A percentile compares a stretch with the other conserved stretches of the same genome.
These are phyloP conservation scores for Mangifera indica DNA, from an alignment of 345 rosid species.

Conservation along the genomic window DNA sequence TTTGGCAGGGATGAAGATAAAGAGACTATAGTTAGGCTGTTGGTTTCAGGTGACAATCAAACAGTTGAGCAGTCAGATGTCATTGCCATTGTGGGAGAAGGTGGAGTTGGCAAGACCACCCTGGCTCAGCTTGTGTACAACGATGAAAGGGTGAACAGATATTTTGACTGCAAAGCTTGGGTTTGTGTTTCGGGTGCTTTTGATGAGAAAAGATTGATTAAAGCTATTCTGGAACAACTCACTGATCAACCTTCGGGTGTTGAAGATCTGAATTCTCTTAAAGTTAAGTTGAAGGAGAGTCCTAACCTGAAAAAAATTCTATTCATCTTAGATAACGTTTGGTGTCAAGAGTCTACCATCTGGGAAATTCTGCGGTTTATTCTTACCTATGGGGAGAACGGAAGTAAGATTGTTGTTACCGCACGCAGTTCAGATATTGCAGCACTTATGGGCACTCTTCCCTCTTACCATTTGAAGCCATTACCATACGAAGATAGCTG, in stretches of 20 bases:
- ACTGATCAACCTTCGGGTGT: background rate
- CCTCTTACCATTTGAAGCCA: background rate
- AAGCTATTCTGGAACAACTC: background rate
- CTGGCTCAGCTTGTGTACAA: constrained; percentile 29
- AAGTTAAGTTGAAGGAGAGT: background rate
- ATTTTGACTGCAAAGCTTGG: constrained; percentile 30
- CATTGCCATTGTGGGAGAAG: constrained; percentile 30
- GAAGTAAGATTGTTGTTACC: constrained; percentile 30
- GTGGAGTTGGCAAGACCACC: constrained; percentile 40
- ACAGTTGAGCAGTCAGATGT: constrained; percentile 11
- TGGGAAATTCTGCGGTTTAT: constrained; percentile 17
- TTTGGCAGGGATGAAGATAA: constrained; percentile 33
- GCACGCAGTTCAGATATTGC: constrained; percentile 8
- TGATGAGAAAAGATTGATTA: constrained; percentile 3
- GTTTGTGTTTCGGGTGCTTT: constrained; percentile 32
- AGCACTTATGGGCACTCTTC: background rate
- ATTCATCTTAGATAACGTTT: constrained; percentile 5
- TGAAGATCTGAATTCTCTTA: constrained; percentile 9
- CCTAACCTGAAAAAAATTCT: constrained; percentile 7
- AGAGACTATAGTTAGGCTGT: constrained; percentile 4
- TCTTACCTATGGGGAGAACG: constrained; percentile 13
- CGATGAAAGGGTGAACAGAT: constrained; percentile 14
- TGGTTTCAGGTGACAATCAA: background rate
- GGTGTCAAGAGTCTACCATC: constrained; percentile 6
- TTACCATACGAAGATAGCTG: constrained; percentile 19